These are phyloP conservation scores for Suillus subaureus DNA, from an alignment of 768 basidiomycete genomes.

Conservation along the genomic window DNA sequence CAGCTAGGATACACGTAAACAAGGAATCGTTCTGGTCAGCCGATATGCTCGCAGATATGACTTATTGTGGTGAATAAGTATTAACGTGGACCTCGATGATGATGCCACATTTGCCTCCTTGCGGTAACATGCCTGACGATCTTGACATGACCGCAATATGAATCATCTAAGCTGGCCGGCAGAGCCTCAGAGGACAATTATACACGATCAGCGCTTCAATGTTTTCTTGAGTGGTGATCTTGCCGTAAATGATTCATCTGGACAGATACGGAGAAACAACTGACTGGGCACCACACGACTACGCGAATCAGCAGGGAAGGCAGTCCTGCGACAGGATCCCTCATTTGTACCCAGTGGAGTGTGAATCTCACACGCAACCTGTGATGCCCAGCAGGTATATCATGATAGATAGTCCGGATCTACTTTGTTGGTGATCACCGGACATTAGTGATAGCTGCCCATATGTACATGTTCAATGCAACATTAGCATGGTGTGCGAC, in stretches of 20 bases:
- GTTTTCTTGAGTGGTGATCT: not conserved
- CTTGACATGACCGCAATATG: not conserved
- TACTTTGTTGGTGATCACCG: not conserved
- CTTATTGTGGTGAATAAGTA: not conserved
- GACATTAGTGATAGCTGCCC: no score
- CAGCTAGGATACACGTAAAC: not conserved
- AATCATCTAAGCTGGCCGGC: not conserved
- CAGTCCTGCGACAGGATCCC: not conserved
- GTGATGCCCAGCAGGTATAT: not conserved
- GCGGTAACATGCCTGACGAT: not conserved
- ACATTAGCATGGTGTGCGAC: not conserved
- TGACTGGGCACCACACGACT: not conserved
- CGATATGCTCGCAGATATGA: not conserved
- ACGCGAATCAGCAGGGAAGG: not conserved
- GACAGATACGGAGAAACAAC: not conserved
- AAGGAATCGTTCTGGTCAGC: not conserved
- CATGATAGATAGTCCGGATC: not conserved
- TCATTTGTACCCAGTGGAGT: not conserved
- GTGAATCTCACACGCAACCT: not conserved
- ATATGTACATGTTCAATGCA: not conserved
- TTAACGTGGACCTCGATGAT: not conserved
- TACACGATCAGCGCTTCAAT: not conserved
- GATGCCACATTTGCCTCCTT: not conserved
- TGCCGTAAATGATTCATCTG: not conserved
- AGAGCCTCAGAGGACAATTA: not conserved